Evolutionary conservation across 331 rosid species (phyloP), one percentile per base, ranked within the genome.

Genomic region (Cydonia oblonga): DNA sequence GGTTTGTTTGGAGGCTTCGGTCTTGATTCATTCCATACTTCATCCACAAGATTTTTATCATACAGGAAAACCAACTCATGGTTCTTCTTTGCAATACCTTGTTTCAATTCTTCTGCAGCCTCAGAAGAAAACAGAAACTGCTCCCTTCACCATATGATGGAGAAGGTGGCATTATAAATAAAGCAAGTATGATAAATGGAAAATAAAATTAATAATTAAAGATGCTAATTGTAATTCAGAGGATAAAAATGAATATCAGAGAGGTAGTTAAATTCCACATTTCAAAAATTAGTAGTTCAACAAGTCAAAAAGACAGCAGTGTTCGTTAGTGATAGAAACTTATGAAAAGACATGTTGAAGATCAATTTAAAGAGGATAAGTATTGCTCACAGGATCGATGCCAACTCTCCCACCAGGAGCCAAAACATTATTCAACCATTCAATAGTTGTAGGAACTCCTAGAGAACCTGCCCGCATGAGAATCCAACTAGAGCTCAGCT

Each of bases 41-140:
- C 96, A 78, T 93, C 98, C 69, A 91, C 97, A 25, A 88, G 92
- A 88, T 93, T 91, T 73, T 81, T 69, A 78, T 83, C 83, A 78
- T 88, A 81, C 61, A 93, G 64, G 85, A 86, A 93, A 64, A 93
- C 87, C 23, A 93, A 85, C 85, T 89, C 90, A n/a, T 87, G 98
- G 75, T 89, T 89, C 68, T 81, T 89, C 80, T 76, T 73, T 68
- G 96, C 83, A 79, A 93, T 86, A 69, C 80, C 89, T 60, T 78
- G 88, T 88, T 86, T 89, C 76, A 91, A 81, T 77, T 91, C 97
- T 77, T 87, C 92, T 35, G 98, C 97, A 85, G 90, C 90, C 87
- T 90, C 97, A 40, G 89, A 82, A 62, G 98, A 89, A 84, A 93
- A 90, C 68, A 93, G 97, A 87, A 89, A 93, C 98, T 93, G 98